Evolutionary conservation across 1,139 yeast genomes (phyloP), one percentile per base, ranked within the genome.

Genomic region (Suhomyces yuchorum): DNA sequence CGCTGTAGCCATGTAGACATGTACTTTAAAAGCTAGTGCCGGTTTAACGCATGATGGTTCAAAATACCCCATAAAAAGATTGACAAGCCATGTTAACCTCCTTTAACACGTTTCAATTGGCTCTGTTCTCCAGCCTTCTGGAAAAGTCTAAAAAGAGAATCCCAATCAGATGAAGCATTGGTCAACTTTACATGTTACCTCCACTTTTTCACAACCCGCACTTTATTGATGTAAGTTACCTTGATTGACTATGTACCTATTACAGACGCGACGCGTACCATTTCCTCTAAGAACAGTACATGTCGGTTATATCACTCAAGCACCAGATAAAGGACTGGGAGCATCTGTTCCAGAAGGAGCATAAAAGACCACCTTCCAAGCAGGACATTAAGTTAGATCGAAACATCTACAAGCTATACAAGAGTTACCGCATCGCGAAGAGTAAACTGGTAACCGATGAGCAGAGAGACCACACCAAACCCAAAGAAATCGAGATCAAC

Each of bases 281-380:
- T 4, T 20, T 15, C 28, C 5, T 20, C 17, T 24, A 23, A 33
- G 8, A 23, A 4, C 4, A 26, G 30, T 11, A 11, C 30, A 45
- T 40, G 48, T 47, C 50, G 2, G 42, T 51, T 6, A 23, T 46
- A 8, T 56, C 56, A 41, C 53, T 77, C 17, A 76, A 72, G 55
- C 60, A 62, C 32, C 75, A 78, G 54, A 80, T 86, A 47, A 86
- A 85, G 59, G 63, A 65, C 30, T 86, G 92, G 92, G 91, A 85
- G 58, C 71, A 77, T 49, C 60, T 58, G 8, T 85, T 84, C 59
- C 56, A 62, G 9, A 60, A 65, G 17, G 49, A 57, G 20, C 57
- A 80, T 49, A 77, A 80, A 2, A 65, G 80, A n/a, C 66, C 64
- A 9, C 91, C 93, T 0, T 60, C 74, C 1, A 77, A 74, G 43